These are phyloP conservation scores for Omphalotus guepiniiformis DNA, from an alignment of 768 basidiomycete genomes.

Conservation along the genomic window DNA sequence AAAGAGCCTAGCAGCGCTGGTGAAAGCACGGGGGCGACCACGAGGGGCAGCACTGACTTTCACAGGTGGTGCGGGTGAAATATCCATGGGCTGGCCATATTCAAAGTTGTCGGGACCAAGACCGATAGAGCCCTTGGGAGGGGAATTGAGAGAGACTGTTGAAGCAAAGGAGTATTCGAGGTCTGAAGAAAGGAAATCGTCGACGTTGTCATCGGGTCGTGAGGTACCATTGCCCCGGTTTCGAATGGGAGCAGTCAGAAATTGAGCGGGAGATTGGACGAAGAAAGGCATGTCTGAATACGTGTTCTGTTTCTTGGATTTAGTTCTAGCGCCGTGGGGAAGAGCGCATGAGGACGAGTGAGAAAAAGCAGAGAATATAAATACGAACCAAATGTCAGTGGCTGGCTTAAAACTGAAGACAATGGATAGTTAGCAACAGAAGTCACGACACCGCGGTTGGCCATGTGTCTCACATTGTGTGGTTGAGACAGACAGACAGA, in stretches of 20 bases:
- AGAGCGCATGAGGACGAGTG: slow-evolving; percentile 12
- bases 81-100: slow-evolving; percentile 70
- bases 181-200: slow-evolving; percentile 70
- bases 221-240: slow-evolving; percentile 11
- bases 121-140: slow-evolving; percentile 43
- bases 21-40: slow-evolving; percentile 60
- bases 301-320: slow-evolving; percentile 39
- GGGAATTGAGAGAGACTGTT: slow-evolving; percentile 75
- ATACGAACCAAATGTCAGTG: slow-evolving; percentile 23
- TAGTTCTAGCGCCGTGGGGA: slow-evolving; percentile 27
- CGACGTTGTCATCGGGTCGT: slow-evolving; percentile 45
- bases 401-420: background rate
- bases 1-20: slow-evolving; percentile 62
- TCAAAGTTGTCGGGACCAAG: slow-evolving; percentile 46
- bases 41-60: slow-evolving; percentile 21
- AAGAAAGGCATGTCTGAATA: slow-evolving; percentile 54
- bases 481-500: slow-evolving; percentile 24
- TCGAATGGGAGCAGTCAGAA: slow-evolving; percentile 39
- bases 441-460: slow-evolving; percentile 8
- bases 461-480: background rate
- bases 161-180: slow-evolving; percentile 82
- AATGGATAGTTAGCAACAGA: slow-evolving; percentile 1
- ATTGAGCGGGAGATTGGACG: slow-evolving; percentile 33
- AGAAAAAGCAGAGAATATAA: slow-evolving; percentile 18
- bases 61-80: slow-evolving; percentile 59